phyloP scores from a whole-genome alignment of 495 filamentous ascomycete species.

The Xylaria venustula region DNA sequence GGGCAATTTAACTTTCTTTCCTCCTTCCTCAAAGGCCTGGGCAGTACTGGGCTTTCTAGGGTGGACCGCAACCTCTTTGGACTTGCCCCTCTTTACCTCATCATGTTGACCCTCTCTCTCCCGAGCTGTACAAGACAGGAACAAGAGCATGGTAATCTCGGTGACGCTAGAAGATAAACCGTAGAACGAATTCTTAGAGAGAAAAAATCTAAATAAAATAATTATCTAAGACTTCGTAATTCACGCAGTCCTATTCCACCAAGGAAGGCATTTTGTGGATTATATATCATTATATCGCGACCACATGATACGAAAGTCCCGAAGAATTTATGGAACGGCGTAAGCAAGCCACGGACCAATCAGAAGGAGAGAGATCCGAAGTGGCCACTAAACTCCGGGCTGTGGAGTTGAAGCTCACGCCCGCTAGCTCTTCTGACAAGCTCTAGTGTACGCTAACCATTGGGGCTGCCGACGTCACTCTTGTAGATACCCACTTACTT shows the following conservation, averaged over 20 bases:
- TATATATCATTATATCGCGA: background rate
- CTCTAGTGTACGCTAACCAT: background rate
- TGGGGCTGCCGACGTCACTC: conserved; percentile 15
- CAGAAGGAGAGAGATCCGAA: background rate
- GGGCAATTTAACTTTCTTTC: background rate
- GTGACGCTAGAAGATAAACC: background rate
- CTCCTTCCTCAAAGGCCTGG: background rate
- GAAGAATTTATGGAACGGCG: background rate
- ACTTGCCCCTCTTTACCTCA: too few relatives aligned
- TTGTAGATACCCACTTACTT: background rate
- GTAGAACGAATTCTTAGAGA: background rate
- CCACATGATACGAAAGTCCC: background rate
- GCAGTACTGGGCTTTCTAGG: too few relatives aligned
- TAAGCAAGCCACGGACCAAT: background rate
- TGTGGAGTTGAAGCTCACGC: background rate
- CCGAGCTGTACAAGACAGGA: background rate
- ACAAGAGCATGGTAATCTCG: background rate
- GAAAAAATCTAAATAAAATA: background rate
- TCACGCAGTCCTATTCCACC: background rate
- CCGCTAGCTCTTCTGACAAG: background rate
- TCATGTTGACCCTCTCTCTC: too few relatives aligned
- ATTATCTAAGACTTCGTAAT: too few relatives aligned
- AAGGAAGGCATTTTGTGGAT: background rate
- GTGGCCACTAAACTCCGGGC: conserved; percentile 9
- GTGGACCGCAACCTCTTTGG: too few relatives aligned